Percentiles rank a stretch among this genome's conserved stretches.
Conservation (phyloP, 257 asterid species). For the Scutellaria baicalensis region DNA sequence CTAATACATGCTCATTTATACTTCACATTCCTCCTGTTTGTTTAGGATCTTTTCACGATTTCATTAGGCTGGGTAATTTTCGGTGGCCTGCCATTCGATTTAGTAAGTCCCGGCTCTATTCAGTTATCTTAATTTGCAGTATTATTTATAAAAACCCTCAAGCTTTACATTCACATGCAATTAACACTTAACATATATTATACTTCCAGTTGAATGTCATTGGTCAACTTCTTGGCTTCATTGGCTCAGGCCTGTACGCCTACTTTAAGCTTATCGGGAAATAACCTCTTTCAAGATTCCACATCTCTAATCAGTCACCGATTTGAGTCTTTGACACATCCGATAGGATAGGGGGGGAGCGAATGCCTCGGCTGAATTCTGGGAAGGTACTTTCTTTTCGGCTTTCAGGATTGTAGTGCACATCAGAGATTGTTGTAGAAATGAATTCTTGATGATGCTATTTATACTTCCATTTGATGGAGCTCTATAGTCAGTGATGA, state of each 20-base stretch:
- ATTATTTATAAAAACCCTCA: not conserved
- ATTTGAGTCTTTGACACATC: not conserved
- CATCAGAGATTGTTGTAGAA: not conserved
- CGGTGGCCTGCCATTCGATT: constrained; percentile 95
- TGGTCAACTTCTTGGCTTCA: constrained; percentile 86
- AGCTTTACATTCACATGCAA: not conserved
- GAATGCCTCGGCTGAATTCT: not conserved
- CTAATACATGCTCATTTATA: not conserved
- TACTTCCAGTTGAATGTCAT: constrained; percentile 69
- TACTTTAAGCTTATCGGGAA: constrained; percentile 76
- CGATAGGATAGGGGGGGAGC: not conserved
- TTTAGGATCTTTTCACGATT: constrained; percentile 88
- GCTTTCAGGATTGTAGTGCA: not conserved
- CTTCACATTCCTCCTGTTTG: constrained; percentile 3
- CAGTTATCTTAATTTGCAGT: not conserved
- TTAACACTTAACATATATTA: not conserved
- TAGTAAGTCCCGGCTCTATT: constrained; percentile 42
- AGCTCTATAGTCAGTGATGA: not conserved
- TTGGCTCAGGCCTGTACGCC: constrained; percentile 90
- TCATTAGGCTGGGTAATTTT: constrained; percentile 82
- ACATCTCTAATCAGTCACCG: not conserved
- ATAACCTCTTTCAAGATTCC: constrained; percentile 23
- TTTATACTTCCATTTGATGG: not conserved
- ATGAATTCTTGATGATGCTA: not conserved
- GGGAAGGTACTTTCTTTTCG: not conserved